phyloP scores from a whole-genome alignment of 148 eudicot genomes.

The Talinum fruticosum region DNA sequence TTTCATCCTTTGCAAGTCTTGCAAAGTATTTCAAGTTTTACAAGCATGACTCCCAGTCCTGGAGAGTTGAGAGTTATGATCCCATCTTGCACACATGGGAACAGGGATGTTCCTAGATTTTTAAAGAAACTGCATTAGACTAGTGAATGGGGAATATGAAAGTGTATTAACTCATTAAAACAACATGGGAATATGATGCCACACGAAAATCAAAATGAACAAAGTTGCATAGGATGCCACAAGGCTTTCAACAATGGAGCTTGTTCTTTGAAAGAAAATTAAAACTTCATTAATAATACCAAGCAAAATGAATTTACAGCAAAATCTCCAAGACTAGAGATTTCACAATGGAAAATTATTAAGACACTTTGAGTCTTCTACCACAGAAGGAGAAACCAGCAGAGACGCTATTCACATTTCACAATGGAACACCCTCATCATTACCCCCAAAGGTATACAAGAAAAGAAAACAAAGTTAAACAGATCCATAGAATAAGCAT shows the following conservation, averaged over 20 bases:
- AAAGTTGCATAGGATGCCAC: background rate
- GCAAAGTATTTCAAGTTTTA: background rate
- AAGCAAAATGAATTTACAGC: background rate
- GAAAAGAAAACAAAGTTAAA: no score
- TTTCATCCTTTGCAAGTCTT: no score
- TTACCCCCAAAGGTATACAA: background rate
- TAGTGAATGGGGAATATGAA: background rate
- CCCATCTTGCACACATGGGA: background rate
- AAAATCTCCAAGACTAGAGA: background rate
- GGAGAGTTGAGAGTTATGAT: background rate
- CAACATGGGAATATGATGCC: background rate
- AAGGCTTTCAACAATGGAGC: background rate
- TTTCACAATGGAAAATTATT: no score
- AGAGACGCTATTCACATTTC: background rate
- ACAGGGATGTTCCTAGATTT: no score
- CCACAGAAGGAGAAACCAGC: background rate
- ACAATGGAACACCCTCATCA: background rate
- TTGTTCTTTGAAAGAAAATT: background rate
- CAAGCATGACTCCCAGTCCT: background rate
- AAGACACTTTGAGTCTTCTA: no score
- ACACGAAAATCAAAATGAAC: background rate
- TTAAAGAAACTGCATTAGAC: background rate
- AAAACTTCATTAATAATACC: background rate
- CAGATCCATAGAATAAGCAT: no score
- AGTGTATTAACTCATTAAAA: background rate